Conservation (phyloP, 108 stramenopile species). For the Pseudonitzschia delicatissima region DNA sequence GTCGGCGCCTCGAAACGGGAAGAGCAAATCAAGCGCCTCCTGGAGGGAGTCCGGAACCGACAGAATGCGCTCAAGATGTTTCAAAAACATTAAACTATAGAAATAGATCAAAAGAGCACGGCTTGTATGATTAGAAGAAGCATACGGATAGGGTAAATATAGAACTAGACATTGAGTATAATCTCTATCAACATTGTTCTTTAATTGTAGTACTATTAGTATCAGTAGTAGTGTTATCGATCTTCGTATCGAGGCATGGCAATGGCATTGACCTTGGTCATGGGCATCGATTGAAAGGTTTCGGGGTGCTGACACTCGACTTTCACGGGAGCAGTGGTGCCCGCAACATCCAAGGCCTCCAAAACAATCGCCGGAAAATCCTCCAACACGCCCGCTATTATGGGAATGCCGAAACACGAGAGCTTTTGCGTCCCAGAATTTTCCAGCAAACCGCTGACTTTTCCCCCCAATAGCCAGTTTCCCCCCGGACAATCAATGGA, state of each 20-base stretch:
- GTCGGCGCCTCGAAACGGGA: conserved; percentile 69
- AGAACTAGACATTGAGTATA: too few species aligned
- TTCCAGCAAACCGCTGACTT: conserved; percentile 58
- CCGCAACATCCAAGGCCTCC: not conserved
- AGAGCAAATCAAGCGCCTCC: conserved; percentile 63
- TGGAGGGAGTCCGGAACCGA: conserved; percentile 30
- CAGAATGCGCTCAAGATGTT: conserved; percentile 21
- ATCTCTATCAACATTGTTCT: not conserved
- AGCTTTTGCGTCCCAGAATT: conserved; percentile 18
- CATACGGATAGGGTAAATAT: too few species aligned
- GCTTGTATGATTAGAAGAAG: too few species aligned
- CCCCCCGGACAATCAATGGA: conserved; percentile 47
- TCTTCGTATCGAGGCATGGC: conserved; percentile 9
- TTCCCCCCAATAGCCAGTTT: conserved; percentile 66
- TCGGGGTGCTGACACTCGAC: conserved; percentile 5
- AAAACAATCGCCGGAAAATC: conserved; percentile 33
- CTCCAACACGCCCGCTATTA: conserved; percentile 47
- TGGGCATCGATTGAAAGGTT: conserved; percentile 15
- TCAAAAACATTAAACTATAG: not conserved
- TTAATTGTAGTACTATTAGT: too few species aligned
- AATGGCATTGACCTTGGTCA: conserved; percentile 19
- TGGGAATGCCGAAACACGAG: conserved; percentile 59
- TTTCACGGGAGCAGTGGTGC: conserved; percentile 11
- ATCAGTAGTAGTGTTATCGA: not conserved
- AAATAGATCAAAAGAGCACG: not conserved